These are phyloP conservation scores for Wickerhamiella sergipiensis DNA, from an alignment of 805 yeast species.

Conservation along the genomic window DNA sequence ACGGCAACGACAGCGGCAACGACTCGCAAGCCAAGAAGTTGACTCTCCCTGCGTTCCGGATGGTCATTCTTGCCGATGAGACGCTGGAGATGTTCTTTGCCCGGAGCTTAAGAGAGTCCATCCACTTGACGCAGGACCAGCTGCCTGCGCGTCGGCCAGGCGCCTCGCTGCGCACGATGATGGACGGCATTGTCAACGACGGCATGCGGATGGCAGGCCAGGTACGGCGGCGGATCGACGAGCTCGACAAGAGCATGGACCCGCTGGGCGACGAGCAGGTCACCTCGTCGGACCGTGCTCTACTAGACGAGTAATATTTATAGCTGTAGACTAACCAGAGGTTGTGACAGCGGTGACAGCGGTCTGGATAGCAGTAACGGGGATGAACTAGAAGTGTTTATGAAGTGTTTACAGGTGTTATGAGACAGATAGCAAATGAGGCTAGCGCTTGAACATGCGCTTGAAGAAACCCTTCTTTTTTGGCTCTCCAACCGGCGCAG, in stretches of 20 bases:
- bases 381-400: no score
- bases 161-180: slow-evolving; percentile 60
- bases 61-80: slow-evolving; percentile 90
- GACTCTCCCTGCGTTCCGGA: slow-evolving; percentile 58
- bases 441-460: slow-evolving; percentile 6
- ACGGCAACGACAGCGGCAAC: background rate
- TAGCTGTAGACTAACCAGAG: no score
- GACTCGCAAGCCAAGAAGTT: background rate
- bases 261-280: slow-evolving; percentile 20
- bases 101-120: slow-evolving; percentile 47
- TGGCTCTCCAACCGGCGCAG: slow-evolving; percentile 4
- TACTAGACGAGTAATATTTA: slow-evolving; percentile 17
- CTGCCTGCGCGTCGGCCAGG: slow-evolving; percentile 31
- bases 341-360: no score
- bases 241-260: slow-evolving; percentile 21
- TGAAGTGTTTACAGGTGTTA: no score
- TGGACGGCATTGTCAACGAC: slow-evolving; percentile 82
- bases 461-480: slow-evolving; percentile 15
- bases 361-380: no score
- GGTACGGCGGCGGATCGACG: slow-evolving; percentile 76
- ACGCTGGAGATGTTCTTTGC: slow-evolving; percentile 79
- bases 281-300: slow-evolving; percentile 22
- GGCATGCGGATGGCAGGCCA: slow-evolving; percentile 85
- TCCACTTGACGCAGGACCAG: slow-evolving; percentile 44
- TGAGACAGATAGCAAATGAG: no score